Conservation (phyloP, 495 filamentous ascomycete genomes). For the Penicillium waksmanii region DNA sequence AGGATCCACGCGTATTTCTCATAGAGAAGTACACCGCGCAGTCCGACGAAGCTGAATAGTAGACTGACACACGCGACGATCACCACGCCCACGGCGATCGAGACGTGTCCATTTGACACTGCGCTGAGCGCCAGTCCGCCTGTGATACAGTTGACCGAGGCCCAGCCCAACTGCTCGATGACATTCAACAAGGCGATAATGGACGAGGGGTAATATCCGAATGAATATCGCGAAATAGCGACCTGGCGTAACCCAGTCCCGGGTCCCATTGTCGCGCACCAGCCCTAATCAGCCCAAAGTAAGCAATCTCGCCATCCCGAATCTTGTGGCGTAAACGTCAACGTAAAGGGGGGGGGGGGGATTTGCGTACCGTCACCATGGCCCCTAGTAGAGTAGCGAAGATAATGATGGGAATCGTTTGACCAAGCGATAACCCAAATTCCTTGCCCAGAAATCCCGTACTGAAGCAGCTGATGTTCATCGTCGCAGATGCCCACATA, state of each 20-base stretch:
- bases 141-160: constrained; percentile 43
- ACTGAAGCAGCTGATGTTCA: constrained; percentile 58
- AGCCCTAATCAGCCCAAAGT: constrained; percentile 23
- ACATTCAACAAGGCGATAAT: constrained; percentile 37
- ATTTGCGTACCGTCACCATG: constrained; percentile 48
- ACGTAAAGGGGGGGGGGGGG: background rate
- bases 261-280: constrained; percentile 67
- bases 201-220: constrained; percentile 39
- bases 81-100: constrained; percentile 45
- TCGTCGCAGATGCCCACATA: constrained; percentile 56
- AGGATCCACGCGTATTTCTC: constrained; percentile 65
- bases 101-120: constrained; percentile 39
- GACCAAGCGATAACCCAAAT: constrained; percentile 39
- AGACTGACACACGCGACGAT: constrained; percentile 56
- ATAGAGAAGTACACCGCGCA: constrained; percentile 59
- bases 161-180: constrained; percentile 38
- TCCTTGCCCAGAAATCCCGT: constrained; percentile 42
- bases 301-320: background rate
- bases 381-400: constrained; percentile 41
- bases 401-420: constrained; percentile 41
- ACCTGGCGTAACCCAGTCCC: constrained; percentile 79
- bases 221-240: constrained; percentile 60
- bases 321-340: background rate
- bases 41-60: constrained; percentile 62
- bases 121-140: constrained; percentile 42